Evolutionary conservation across 768 basidiomycete species (phyloP), one percentile per base, ranked within the genome.

Genomic region (Podaxis carcinomalis): DNA sequence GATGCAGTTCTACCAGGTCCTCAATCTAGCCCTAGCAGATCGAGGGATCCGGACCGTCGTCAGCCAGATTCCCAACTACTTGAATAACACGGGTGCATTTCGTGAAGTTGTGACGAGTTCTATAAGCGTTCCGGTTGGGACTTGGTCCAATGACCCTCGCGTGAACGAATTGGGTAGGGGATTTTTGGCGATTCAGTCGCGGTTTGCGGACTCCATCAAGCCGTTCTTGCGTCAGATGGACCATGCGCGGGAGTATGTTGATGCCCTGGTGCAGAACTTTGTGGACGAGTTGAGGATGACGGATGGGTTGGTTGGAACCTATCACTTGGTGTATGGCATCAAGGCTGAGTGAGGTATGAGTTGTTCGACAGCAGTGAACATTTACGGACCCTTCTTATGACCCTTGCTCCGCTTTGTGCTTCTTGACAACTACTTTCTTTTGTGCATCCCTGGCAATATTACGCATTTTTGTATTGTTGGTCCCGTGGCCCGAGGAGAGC

Each of bases 61-160:
- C 0, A 56, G 60, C n/a, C 59, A 62, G 0, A 71, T 87, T 49
- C 74, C 80, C 0, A 61, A 50, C 4, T 73, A 76, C 57, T 65
- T 89, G 4, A 36, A 57, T 0, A 61, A 67, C 1, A 75, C 74
- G 1, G 74, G 73, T 0, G 64, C 63, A 11, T 90, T 88, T 68
- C 68, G 62, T 0, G 72, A 77, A 19, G 75, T 83, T 58, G 68
- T 72, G 4, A 42, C 73, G 5, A 66, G 67, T 32, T 58, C 63
- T 2, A 68, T 74, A 62, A 64, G 72, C 68, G 75, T 89, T 61
- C 87, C 87, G 7, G 75, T 90, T 23, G 89, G 88, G 4, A 70
- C 73, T 7, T 87, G 85, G 87, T 75, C 72, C 51, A 37, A 51
- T 0, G 75, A 81, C 53, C 65, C 72, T 2, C 56, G 53, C 28